A percentile compares a stretch with the other conserved stretches of the same genome.
phyloP scores from a whole-genome alignment of 2,329 filamentous ascomycete species.

The Teratosphaeria viscida region DNA sequence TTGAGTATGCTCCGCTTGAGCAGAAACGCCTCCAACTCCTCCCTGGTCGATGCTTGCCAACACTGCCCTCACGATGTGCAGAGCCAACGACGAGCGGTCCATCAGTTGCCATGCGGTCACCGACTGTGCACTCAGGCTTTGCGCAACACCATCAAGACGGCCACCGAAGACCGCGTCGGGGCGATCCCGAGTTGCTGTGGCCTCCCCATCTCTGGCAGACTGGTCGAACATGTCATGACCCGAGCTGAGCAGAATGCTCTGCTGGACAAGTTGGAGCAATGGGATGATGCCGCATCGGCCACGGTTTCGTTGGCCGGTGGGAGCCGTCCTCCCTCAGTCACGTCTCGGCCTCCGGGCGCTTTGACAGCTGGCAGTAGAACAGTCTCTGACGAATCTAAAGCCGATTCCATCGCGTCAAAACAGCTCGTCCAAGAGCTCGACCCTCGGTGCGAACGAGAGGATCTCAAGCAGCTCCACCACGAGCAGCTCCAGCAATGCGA shows the following conservation, averaged over 20 bases:
- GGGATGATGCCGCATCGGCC: slow-evolving; percentile 19
- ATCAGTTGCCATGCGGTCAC: slow-evolving; percentile 26
- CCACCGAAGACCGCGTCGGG: slow-evolving; percentile 20
- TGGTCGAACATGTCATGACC: slow-evolving; percentile 30
- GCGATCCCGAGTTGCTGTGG: slow-evolving; percentile 32
- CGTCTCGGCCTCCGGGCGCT: slow-evolving; percentile 6
- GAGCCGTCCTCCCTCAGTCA: slow-evolving; percentile 4
- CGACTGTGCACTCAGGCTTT: slow-evolving; percentile 24
- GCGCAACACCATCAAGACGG: slow-evolving; percentile 26
- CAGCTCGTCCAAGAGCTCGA: slow-evolving; percentile 10
- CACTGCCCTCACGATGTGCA: slow-evolving; percentile 21
- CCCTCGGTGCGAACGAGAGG: slow-evolving; percentile 13
- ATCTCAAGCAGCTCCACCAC: slow-evolving; percentile 16
- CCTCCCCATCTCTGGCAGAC: slow-evolving; percentile 27
- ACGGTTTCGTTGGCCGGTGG: not conserved
- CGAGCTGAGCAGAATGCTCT: slow-evolving; percentile 28
- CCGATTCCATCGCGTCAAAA: slow-evolving; percentile 5
- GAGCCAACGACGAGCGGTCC: slow-evolving; percentile 19
- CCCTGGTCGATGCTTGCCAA: slow-evolving; percentile 18
- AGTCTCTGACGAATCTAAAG: slow-evolving; percentile 10
- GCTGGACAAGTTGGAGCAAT: slow-evolving; percentile 21
- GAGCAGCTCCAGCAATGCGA: slow-evolving; percentile 21
- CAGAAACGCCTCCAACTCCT: slow-evolving; percentile 16
- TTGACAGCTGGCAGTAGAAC: slow-evolving; percentile 7
- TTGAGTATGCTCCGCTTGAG: slow-evolving; percentile 22